Percentiles rank a stretch among this genome's conserved stretches.
Conservation (phyloP, 164 flowering plant genomes). For the Chimonanthus praecox region DNA sequence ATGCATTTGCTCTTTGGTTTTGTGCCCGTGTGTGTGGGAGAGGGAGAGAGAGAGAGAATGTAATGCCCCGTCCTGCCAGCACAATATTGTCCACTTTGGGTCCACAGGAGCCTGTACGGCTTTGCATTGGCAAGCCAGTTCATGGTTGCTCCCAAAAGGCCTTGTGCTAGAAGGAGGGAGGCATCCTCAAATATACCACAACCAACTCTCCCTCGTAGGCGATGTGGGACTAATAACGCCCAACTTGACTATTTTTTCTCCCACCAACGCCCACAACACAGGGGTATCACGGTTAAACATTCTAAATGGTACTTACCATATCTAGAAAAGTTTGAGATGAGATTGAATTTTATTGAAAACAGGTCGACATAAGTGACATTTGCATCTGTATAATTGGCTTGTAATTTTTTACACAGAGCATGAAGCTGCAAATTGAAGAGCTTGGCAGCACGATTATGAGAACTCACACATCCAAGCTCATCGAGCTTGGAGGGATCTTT, state of each 20-base stretch:
- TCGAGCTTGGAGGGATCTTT: conserved; percentile 83
- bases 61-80: too few species aligned
- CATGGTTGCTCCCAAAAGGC: too few species aligned
- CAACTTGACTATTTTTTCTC: too few species aligned
- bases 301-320: conserved; percentile 43
- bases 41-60: not conserved
- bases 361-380: conserved; percentile 73
- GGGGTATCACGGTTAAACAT: not conserved
- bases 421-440: conserved; percentile 88
- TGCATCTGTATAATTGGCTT: conserved; percentile 49
- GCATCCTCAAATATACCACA: too few species aligned
- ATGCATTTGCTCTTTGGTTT: not conserved
- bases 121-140: too few species aligned
- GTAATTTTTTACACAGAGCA: conserved; percentile 55
- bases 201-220: too few species aligned
- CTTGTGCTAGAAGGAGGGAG: too few species aligned
- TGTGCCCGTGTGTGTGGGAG: not conserved
- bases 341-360: conserved; percentile 59
- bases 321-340: conserved; percentile 68
- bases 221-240: too few species aligned
- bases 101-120: too few species aligned
- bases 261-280: not conserved
- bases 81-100: too few species aligned
- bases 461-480: conserved; percentile 67
- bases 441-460: conserved; percentile 76